A percentile compares a stretch with the other conserved stretches of the same genome.
phyloP scores from a whole-genome alignment of 2,329 filamentous ascomycete genomes.

The Trichoderma lentiforme region DNA sequence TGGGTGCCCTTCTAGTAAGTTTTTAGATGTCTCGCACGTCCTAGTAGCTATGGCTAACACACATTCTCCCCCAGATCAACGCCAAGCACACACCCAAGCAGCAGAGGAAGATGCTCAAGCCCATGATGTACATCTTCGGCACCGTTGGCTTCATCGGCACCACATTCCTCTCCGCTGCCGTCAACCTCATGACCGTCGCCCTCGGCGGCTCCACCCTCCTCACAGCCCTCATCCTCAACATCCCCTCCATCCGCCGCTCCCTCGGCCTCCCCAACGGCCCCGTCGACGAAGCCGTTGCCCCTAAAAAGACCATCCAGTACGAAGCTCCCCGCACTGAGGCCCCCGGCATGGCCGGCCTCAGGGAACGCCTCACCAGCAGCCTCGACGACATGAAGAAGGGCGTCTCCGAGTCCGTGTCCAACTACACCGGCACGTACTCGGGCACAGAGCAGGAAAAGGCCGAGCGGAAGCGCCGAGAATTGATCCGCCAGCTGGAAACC shows the following conservation, averaged over 20 bases:
- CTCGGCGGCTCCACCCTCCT: conserved; percentile 37
- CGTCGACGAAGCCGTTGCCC: conserved; percentile 20
- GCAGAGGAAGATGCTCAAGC: conserved; percentile 38
- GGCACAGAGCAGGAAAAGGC: conserved; percentile 34
- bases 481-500: conserved; percentile 35
- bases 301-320: conserved; percentile 28
- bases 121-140: conserved; percentile 43
- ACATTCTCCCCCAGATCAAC: conserved; percentile 32
- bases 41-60: conserved; percentile 19
- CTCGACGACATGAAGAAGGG: conserved; percentile 39
- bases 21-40: no score
- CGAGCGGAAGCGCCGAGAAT: conserved; percentile 34
- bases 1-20: conserved; percentile 52
- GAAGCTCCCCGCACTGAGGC: conserved; percentile 32
- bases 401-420: conserved; percentile 33
- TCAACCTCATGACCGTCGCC: conserved; percentile 48
- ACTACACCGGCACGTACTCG: conserved; percentile 34
- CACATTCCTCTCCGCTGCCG: conserved; percentile 45
- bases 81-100: conserved; percentile 32
- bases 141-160: conserved; percentile 44
- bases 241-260: conserved; percentile 36
- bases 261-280: conserved; percentile 37
- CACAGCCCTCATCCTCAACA: conserved; percentile 38
- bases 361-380: conserved; percentile 33
- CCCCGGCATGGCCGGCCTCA: conserved; percentile 1